Percentiles rank a stretch among this genome's conserved stretches.
phyloP scores from a whole-genome alignment of 352 stramenopile species.

The Globisporangium spinosum region DNA sequence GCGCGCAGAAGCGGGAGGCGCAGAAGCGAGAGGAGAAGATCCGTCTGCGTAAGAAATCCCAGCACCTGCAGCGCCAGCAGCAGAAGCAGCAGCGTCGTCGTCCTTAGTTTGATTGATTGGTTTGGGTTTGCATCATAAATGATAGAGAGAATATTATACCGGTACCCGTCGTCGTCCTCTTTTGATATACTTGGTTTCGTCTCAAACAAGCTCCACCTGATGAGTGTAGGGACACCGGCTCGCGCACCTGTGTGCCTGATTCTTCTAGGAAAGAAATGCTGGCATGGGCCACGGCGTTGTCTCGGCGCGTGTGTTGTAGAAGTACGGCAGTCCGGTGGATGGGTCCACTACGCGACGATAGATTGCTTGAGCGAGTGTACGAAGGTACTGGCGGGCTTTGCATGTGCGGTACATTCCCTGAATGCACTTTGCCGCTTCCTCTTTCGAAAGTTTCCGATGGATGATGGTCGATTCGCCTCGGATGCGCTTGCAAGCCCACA shows the following conservation, averaged over 20 bases:
- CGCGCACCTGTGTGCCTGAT: not conserved
- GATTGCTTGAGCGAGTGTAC: conserved; percentile 30
- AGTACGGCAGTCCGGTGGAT: conserved; percentile 37
- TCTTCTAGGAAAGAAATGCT: conserved; percentile 26
- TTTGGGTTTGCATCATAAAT: not conserved
- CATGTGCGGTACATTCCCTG: conserved; percentile 55
- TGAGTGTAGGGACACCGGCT: too few species aligned
- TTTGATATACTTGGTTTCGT: not conserved
- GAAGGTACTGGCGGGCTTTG: conserved; percentile 39
- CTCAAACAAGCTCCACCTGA: too few species aligned
- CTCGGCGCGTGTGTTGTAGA: conserved; percentile 57
- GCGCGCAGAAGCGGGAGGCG: conserved; percentile 65
- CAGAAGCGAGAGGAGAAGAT: conserved; percentile 81
- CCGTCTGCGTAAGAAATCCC: conserved; percentile 72
- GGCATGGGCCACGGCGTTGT: conserved; percentile 51
- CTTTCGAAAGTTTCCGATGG: conserved; percentile 18
- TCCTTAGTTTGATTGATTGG: conserved; percentile 7
- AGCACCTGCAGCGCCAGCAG: conserved; percentile 62
- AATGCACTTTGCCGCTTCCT: conserved; percentile 39
- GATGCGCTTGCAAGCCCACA: conserved; percentile 33
- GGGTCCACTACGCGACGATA: conserved; percentile 50
- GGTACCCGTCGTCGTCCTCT: conserved; percentile 2
- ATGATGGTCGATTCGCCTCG: conserved; percentile 18
- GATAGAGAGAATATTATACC: conserved; percentile 25
- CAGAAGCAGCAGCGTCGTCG: conserved; percentile 45